These are phyloP conservation scores for Aureococcus anophagefferens DNA, from an alignment of 108 stramenopile genomes.

Conservation along the genomic window DNA sequence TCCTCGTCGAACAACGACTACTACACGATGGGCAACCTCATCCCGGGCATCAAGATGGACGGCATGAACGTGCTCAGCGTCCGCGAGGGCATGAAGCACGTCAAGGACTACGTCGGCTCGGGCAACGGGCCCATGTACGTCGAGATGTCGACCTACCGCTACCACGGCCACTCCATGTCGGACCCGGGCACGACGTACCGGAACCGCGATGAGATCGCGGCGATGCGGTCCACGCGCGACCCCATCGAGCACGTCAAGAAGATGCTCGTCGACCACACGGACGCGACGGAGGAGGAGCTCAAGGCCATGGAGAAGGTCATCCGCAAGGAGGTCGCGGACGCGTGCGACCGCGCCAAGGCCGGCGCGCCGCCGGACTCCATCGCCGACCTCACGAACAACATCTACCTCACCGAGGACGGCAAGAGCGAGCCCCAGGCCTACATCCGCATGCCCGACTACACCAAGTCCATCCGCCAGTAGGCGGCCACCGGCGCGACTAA, in stretches of 20 bases:
- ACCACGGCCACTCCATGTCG: constrained; percentile 99
- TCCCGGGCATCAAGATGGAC: constrained; percentile 91
- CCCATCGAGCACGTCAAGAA: constrained; percentile 95
- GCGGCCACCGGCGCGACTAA: too few relatives aligned
- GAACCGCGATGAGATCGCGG: constrained; percentile 95
- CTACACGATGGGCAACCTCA: constrained; percentile 97
- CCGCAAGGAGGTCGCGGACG: constrained; percentile 78
- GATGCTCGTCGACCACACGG: constrained; percentile 72
- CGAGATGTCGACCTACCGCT: constrained; percentile 96
- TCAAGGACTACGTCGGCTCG: constrained; percentile 71
- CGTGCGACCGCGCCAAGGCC: constrained; percentile 73
- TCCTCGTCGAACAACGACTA: constrained; percentile 86
- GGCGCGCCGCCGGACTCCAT: not conserved
- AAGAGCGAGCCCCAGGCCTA: not conserved
- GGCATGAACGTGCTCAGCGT: constrained; percentile 99
- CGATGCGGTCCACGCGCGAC: constrained; percentile 87
- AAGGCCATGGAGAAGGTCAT: constrained; percentile 93
- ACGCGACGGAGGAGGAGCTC: constrained; percentile 78
- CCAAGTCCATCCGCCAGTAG: too few relatives aligned
- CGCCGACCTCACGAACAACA: not conserved
- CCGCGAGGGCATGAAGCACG: constrained; percentile 86
- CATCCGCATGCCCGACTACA: not conserved
- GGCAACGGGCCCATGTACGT: constrained; percentile 98
- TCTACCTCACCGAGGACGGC: not conserved
- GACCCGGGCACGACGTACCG: constrained; percentile 99